phyloP scores from a whole-genome alignment of 306 rosid genomes.

The Benincasa hispida region DNA sequence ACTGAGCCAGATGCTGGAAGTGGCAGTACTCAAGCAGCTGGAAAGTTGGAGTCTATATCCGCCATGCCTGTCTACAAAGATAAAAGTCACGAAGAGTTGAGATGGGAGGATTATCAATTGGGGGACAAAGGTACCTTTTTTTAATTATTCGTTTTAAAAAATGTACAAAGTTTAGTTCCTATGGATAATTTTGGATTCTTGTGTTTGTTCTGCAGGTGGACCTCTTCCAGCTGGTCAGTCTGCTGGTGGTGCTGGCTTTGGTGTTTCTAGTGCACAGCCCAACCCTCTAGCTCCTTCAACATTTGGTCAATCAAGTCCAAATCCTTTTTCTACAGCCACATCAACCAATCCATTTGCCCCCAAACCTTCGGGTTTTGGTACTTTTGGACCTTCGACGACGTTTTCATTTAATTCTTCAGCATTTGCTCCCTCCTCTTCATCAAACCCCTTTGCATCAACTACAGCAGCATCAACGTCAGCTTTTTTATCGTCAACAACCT shows the following conservation, averaged over 20 bases:
- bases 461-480: conserved; percentile 21
- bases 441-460: conserved; percentile 32
- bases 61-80: conserved; percentile 86
- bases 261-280: conserved; percentile 37
- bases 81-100: conserved; percentile 88
- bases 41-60: conserved; percentile 80
- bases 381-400: conserved; percentile 41
- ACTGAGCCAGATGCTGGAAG: conserved; percentile 44
- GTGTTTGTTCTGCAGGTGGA: conserved; percentile 48
- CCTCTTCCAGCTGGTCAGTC: conserved; percentile 53
- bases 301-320: conserved; percentile 54
- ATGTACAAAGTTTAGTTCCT: neutral
- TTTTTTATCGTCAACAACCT: conserved; percentile 26
- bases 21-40: conserved; percentile 43
- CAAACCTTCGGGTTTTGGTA: conserved; percentile 40
- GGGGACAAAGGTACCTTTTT: conserved; percentile 65
- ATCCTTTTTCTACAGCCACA: conserved; percentile 41
- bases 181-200: neutral
- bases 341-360: conserved; percentile 53
- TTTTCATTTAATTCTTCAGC: conserved; percentile 52
- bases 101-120: conserved; percentile 95
- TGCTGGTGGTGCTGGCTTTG: conserved; percentile 38
- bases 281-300: conserved; percentile 37
- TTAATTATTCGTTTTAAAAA: neutral
- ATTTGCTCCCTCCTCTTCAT: conserved; percentile 35